Base-by-base conservation (phyloP, 1,139 yeast species). In the Kurtzmaniella quercitrusa region DNA sequence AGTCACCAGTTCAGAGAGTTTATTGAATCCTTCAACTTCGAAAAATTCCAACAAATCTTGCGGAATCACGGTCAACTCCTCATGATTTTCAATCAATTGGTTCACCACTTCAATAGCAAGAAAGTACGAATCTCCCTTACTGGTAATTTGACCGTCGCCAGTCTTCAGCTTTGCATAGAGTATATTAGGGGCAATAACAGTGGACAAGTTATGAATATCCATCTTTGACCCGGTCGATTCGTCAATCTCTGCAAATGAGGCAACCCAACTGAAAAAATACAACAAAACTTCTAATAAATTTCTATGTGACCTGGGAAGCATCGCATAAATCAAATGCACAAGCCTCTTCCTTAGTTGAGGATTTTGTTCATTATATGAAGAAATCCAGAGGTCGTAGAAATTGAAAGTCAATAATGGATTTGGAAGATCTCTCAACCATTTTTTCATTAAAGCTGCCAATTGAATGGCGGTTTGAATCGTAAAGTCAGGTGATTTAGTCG, bases 181-280 rank as follows among this genome's bases (percentile, higher is more conserved):
- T 40, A 94, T 82, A 55, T 93, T 94, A 1, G 99, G 99, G 0
- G 98, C 87, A 43, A 94, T 77, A 4, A 94, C 99, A 0, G 98
- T 93, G 1, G 98, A 96, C 49, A 94, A 73, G 60, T 94, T 94
- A 59, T 91, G 96, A 31, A 86, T 79, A 60, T 93, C 98, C 99
- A 94, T 94, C 66, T 91, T 93, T 7, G 97, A 90, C 0, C 98
- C 98, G 21, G 79, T 79, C 52, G 84, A 88, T 55, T 85, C 89
- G 55, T 85, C 94, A 48, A 86, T 79, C 53, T 88, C 93, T 1
- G 98, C 87, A 66, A 94, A 94, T 5, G 98, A 88, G 0, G 98
- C 91, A 1, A 91, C 95, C 98, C 98, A 93, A 62, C 84, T 84
- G 61, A 94, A 79, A 62, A 94, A 94, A 50, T 84, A 83, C 33